phyloP scores from a whole-genome alignment of 2,329 filamentous ascomycete species.

The Beauveria medogensis region DNA sequence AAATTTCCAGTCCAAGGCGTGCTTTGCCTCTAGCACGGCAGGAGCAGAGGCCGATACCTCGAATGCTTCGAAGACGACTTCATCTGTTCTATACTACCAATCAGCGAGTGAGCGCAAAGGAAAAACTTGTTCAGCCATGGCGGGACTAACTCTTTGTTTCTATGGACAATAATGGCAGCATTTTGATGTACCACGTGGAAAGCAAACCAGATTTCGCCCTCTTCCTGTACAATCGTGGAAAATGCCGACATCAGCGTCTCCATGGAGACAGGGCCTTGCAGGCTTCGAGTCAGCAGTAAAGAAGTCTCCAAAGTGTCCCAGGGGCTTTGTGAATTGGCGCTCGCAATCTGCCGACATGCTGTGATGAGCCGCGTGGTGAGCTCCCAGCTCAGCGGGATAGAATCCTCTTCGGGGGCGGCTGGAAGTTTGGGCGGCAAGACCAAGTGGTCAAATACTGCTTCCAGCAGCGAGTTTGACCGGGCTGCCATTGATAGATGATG shows the following conservation, averaged over 20 bases:
- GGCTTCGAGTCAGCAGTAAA: neutral
- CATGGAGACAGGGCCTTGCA: neutral
- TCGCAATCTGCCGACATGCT: neutral
- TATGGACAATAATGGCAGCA: constrained; percentile 22
- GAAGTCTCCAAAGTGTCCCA: neutral
- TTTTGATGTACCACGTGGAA: constrained; percentile 23
- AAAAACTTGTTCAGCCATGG: too few species aligned
- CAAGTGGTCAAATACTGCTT: neutral
- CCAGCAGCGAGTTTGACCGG: neutral
- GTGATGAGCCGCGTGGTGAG: neutral
- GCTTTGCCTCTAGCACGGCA: constrained; percentile 40
- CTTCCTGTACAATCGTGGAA: neutral
- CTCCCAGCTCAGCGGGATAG: neutral
- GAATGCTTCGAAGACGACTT: constrained; percentile 45
- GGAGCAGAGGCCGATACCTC: constrained; percentile 47
- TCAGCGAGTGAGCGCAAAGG: neutral
- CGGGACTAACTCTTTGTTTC: constrained; percentile 14
- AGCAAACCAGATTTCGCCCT: constrained; percentile 11
- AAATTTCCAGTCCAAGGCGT: constrained; percentile 51
- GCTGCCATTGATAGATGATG: neutral
- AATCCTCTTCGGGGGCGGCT: neutral
- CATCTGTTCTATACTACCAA: constrained; percentile 9
- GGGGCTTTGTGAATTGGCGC: neutral
- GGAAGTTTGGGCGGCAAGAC: constrained; percentile 1
- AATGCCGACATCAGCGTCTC: neutral